Base-by-base conservation (phyloP, 2,329 filamentous ascomycete species). In the Colletotrichum gigasporum region DNA sequence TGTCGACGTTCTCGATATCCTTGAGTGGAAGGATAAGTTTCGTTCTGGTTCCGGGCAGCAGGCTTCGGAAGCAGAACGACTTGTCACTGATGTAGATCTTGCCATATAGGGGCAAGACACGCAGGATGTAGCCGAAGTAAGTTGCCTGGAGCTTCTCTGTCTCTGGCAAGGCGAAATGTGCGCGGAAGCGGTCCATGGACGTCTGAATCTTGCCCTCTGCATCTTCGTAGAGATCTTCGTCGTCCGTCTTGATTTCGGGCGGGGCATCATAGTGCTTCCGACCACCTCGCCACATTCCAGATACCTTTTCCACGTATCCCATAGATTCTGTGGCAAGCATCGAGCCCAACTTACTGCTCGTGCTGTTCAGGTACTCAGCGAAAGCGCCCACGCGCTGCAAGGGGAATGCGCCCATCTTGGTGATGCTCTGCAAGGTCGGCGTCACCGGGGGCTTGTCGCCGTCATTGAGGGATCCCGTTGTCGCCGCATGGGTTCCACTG, bases 281-380 rank as follows among this genome's bases (percentile, higher is more conserved):
- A 11, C 93, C 93, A 32, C 96, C 96, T 69, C 94, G 92, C 89
- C 96, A 96, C 92, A 98, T 98, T 35, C 94, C 95, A 0, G 95
- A 97, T 0, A 98, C 94, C 76, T 97, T 98, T 73, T 96, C 94
- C 30, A 97, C 91, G 73, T 98, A 98, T 2, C 93, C 94, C 90
- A 97, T 97, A 0, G 95, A 96, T 75, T 97, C 94, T 0, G 91
- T 93, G 6, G 95, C 92, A 45, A 98, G 80, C 8, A 97, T 80
- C 26, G 84, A 92, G 65, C 92, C 93, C 89, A 98, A 92, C 32
- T 89, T 88, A 69, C 92, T 91, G 20, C 93, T 91, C 20, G 91
- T 89, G 59, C 85, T 90, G 72, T 91, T 92, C 53, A 97, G 82
- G 73, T 94, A 97, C 47, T 90, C 92, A 8, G 94, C 93, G 73